Conservation (phyloP, 2,329 filamentous ascomycete genomes). For the Claviceps sp. region DNA sequence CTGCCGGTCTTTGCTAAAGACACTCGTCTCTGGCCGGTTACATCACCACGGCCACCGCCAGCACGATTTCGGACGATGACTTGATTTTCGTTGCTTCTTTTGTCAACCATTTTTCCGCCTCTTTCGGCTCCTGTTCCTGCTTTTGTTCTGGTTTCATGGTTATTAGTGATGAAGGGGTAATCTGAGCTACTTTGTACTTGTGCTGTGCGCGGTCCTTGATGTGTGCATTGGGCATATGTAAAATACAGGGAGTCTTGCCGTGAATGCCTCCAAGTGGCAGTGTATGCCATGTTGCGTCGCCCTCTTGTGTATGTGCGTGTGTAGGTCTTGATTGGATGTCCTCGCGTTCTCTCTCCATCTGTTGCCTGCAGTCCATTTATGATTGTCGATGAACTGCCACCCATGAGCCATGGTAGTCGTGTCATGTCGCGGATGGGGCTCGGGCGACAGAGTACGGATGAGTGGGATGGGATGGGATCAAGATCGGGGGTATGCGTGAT, state of each 20-base stretch:
- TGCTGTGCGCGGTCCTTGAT: conserved; percentile 6
- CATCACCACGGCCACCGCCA: not conserved
- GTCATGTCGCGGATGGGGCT: too few relatives aligned
- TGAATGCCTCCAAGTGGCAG: too few relatives aligned
- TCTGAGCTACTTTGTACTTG: conserved; percentile 4
- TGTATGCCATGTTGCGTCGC: too few relatives aligned
- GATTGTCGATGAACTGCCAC: too few relatives aligned
- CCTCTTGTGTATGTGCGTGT: too few relatives aligned
- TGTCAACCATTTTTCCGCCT: not conserved
- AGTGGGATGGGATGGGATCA: too few relatives aligned
- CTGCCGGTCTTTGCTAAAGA: not conserved
- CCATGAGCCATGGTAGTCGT: too few relatives aligned
- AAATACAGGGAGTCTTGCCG: conserved; percentile 8
- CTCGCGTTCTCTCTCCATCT: too few relatives aligned
- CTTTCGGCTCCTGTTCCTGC: not conserved
- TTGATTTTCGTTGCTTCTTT: not conserved
- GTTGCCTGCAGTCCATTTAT: too few relatives aligned
- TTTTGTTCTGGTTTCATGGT: conserved; percentile 1
- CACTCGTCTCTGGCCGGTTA: not conserved
- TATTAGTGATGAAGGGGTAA: conserved; percentile 3
- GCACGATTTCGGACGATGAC: not conserved
- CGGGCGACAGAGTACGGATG: too few relatives aligned
- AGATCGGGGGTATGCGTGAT: too few relatives aligned
- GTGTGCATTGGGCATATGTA: conserved; percentile 9
- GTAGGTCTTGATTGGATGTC: too few relatives aligned